phyloP scores from a whole-genome alignment of 2,329 filamentous ascomycete species.

The Ustulina deusta region DNA sequence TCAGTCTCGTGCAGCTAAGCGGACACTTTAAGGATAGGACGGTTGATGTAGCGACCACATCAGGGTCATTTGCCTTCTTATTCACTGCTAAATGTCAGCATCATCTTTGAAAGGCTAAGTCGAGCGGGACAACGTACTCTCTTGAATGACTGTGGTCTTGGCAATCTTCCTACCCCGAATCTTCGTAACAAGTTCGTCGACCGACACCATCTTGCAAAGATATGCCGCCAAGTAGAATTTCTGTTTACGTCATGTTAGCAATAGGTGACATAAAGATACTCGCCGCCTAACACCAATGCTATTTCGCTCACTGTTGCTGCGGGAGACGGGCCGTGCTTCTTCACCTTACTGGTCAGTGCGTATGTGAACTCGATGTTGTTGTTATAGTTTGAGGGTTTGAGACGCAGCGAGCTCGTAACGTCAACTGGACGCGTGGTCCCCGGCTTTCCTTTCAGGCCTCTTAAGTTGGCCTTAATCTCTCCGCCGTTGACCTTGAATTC shows the following conservation, averaged over 20 bases:
- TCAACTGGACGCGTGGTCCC: constrained; percentile 95
- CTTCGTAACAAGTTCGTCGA: constrained; percentile 76
- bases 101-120: neutral
- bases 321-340: constrained; percentile 49
- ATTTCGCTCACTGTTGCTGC: constrained; percentile 47
- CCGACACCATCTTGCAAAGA: constrained; percentile 78
- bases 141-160: constrained; percentile 82
- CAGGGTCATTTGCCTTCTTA: constrained; percentile 83
- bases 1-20: constrained; percentile 85
- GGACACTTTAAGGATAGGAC: constrained; percentile 94
- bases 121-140: constrained; percentile 70
- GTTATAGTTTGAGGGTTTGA: constrained; percentile 73
- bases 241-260: constrained; percentile 57
- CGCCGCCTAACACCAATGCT: constrained; percentile 40
- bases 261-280: constrained; percentile 12
- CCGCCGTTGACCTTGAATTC: constrained; percentile 91
- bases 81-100: constrained; percentile 68
- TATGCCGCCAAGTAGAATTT: constrained; percentile 79
- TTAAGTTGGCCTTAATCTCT: constrained; percentile 91
- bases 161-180: constrained; percentile 80
- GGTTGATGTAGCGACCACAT: constrained; percentile 89
- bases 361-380: constrained; percentile 91
- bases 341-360: constrained; percentile 87
- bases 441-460: constrained; percentile 94
- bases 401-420: constrained; percentile 81